A percentile compares a stretch with the other conserved stretches of the same genome.
These are phyloP conservation scores for Graphilbum ipis-grandicollis DNA, from an alignment of 2,329 filamentous ascomycete species.

Conservation along the genomic window DNA sequence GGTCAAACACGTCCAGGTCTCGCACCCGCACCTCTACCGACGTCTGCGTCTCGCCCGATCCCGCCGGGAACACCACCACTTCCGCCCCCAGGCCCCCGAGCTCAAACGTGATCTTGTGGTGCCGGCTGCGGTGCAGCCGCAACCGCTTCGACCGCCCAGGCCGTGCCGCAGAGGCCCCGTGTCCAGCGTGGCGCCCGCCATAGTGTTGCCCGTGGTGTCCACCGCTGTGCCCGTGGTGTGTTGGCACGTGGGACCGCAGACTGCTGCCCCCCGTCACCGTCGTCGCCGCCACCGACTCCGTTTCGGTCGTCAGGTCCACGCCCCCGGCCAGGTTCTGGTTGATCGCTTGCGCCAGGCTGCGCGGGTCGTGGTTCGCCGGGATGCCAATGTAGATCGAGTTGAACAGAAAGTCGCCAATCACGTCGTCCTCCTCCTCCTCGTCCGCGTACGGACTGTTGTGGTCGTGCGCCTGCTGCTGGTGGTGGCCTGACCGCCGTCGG, in stretches of 20 bases:
- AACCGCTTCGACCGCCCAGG: conserved; percentile 37
- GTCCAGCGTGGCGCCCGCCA: background rate
- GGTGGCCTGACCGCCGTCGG: conserved; percentile 31
- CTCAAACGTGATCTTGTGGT: conserved; percentile 93
- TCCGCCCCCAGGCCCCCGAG: conserved; percentile 72
- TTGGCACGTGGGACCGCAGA: no score
- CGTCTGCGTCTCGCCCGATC: conserved; percentile 65
- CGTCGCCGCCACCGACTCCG: conserved; percentile 55
- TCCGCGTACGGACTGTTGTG: conserved; percentile 23
- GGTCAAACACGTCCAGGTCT: conserved; percentile 82
- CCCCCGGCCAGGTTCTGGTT: conserved; percentile 59
- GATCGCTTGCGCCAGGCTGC: conserved; percentile 66
- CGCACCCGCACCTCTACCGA: conserved; percentile 71
- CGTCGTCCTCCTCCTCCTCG: conserved; percentile 65
- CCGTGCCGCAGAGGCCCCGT: background rate
- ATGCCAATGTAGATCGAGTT: conserved; percentile 98
- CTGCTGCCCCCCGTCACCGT: conserved; percentile 46
- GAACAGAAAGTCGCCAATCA: conserved; percentile 90
- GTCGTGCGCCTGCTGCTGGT: conserved; percentile 18
- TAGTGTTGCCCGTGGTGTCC: conserved; percentile 6
- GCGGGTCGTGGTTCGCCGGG: conserved; percentile 68
- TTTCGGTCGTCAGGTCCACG: conserved; percentile 63
- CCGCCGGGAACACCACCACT: conserved; percentile 61
- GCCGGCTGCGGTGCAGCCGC: conserved; percentile 66
- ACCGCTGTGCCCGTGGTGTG: conserved; percentile 24